Base-by-base conservation (phyloP, 2,329 filamentous ascomycete genomes). In the Aspergillus hortae region DNA sequence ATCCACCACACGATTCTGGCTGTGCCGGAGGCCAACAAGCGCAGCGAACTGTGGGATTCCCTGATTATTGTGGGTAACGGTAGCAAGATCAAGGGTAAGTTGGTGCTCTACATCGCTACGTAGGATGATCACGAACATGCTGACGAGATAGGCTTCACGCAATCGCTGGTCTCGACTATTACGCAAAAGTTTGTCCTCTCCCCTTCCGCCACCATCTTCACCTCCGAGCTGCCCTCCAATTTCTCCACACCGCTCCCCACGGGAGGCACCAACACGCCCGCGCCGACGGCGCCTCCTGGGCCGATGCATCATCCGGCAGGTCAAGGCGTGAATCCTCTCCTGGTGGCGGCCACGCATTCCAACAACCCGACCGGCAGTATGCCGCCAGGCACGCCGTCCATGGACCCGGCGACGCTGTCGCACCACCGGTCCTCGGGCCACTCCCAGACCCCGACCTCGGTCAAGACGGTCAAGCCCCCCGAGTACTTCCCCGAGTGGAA, bases 151-250 rank as follows among this genome's bases (percentile, higher is more conserved):
- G 91, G 94, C 4, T 92, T 99, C 69, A 92, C 89, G 60, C 91
- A 96, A 63, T 90, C 92, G 60, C 85, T 99, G 44, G 70, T 97
- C 35, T 82, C 88, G 62, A 91, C 86, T 0, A 82, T 99, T 33
- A 83, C 83, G 35, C 82, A 86, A 45, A 91, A 92, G 58, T 94
- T 96, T 70, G 82, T 96, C 49, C 86, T 99, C 60, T 95, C 92
- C 2, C 94, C 94, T 25, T 92, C 90, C 1, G 91, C 90, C 46
- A 96, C 92, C 40, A 97, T 97, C 65, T 97, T 97, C 79, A 96
- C 92, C 33, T 96, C 91, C 19, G 94, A 99, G 72, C 85, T 97
- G 35, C 94, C 94, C 6, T 96, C 91, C 7, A 92, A 94, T 73
- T 83, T 96, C 67, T 91, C 89, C 27, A 97, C 94, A 0, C 94